phyloP scores from a whole-genome alignment of 2,329 filamentous ascomycete genomes.

The Clonostachys solani region DNA sequence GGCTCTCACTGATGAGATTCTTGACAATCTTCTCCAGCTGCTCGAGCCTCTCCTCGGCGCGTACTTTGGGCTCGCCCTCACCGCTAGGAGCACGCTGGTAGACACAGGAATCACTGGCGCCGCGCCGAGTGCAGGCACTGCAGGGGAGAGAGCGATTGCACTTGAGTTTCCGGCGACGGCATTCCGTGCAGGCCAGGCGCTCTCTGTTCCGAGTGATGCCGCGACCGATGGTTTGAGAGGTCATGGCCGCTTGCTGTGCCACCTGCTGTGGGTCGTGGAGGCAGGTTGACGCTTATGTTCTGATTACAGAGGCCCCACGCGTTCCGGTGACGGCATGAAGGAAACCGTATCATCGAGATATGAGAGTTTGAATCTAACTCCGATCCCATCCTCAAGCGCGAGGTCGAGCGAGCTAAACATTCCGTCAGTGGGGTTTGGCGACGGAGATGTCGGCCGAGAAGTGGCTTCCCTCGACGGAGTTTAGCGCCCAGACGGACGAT shows the following conservation, averaged over 20 bases:
- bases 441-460: too few species aligned
- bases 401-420: too few species aligned
- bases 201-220: background rate
- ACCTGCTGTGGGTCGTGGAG: background rate
- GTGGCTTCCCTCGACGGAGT: too few species aligned
- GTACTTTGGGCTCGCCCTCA: background rate
- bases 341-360: too few species aligned
- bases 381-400: too few species aligned
- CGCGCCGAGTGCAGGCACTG: constrained; percentile 21
- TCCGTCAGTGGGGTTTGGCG: too few species aligned
- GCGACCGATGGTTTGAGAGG: background rate
- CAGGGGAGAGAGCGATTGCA: constrained; percentile 36
- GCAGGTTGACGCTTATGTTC: too few species aligned
- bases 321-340: too few species aligned
- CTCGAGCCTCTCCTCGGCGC: background rate
- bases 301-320: too few species aligned
- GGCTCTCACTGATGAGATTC: background rate
- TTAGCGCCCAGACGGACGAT: too few species aligned
- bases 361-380: too few species aligned
- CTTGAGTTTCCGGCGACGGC: constrained; percentile 38
- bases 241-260: background rate
- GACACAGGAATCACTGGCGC: constrained; percentile 19
- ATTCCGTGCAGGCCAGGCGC: constrained; percentile 29
- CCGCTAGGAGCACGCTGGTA: constrained; percentile 10
- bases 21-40: background rate